Base-by-base conservation (phyloP, 345 rosid genomes). In the Geranium rotundifolium region DNA sequence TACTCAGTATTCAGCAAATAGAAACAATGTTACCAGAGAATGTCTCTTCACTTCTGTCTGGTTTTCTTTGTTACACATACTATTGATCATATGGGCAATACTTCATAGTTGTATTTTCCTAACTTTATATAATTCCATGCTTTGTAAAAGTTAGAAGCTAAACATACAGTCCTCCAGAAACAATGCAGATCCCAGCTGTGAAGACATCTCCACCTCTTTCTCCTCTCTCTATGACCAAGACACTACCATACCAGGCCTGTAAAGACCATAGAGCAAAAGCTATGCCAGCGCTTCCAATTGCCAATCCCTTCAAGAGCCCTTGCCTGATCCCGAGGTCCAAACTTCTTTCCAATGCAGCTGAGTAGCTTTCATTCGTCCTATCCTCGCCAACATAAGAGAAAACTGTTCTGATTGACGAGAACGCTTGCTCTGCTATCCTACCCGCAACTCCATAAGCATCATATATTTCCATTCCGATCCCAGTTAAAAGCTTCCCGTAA, bases 231-330 rank as follows among this genome's bases (percentile, higher is more conserved):
- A 74, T 74, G 8, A 81, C 80, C 14, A 85, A 81, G 46, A 73
- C 56, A 29, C 87, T 73, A 1, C 87, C 85, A 56, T 69, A 78
- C 84, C 81, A 82, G 58, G 85, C 80, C 66, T 67, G 72, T 61
- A 82, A 77, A 54, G 81, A 79, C 90, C 87, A 82, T 19, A 67
- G 63, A 14, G 73, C 78, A 59, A 65, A 85, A 30, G 76, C 65
- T 41, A 82, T 75, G 60, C 84, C 84, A 76, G 75, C 77, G 67
- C 84, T 85, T 29, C 85, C 87, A 2, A 85, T 72, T 64, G 76
- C 23, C 66, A 82, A 59, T 39, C 90, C 90, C 68, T 85, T 85
- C 14, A 70, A 58, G 12, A 82, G 63, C 17, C 90, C 87, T 73
- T 79, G 79, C 63, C 73, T 79, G 27, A 79, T 64, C 0, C 85